Conservation (phyloP, 2,329 filamentous ascomycete species). For the Colletotrichum sp. region DNA sequence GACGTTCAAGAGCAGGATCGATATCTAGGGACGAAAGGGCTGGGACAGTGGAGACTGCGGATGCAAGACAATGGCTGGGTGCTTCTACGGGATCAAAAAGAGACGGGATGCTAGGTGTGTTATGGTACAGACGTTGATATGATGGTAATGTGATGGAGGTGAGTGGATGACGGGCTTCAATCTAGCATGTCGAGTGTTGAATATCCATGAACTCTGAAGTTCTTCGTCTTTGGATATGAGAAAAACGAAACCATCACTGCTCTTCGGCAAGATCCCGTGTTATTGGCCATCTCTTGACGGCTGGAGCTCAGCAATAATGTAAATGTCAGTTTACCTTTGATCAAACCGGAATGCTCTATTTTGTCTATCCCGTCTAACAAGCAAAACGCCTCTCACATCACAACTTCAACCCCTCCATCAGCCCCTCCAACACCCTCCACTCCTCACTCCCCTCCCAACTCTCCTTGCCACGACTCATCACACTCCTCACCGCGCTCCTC, state of each 20-base stretch:
- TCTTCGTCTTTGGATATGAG: not conserved
- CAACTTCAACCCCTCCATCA: conserved; percentile 59
- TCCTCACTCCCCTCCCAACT: conserved; percentile 79
- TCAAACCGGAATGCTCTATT: not conserved
- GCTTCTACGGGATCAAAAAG: accelerated
- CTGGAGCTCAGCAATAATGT: not conserved
- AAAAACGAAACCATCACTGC: not conserved
- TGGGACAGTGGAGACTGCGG: not conserved
- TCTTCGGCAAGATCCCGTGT: not conserved
- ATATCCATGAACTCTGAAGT: not conserved
- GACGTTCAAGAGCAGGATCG: not conserved
- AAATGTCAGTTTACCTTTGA: accelerated
- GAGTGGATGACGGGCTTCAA: not conserved
- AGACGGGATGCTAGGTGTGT: not conserved
- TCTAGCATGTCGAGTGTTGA: not conserved
- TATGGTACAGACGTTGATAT: not conserved
- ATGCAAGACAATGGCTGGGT: not conserved
- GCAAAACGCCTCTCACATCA: not conserved
- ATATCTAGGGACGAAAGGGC: not conserved
- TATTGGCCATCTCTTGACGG: not conserved
- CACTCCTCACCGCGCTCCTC: conserved; percentile 79
- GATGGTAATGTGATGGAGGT: not conserved
- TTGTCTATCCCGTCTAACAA: not conserved
- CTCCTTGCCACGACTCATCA: conserved; percentile 82
- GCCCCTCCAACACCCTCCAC: conserved; percentile 65